Evolutionary conservation across 2,329 filamentous ascomycete genomes (phyloP).

Genomic region (Colletotrichum orchidophilum): DNA sequence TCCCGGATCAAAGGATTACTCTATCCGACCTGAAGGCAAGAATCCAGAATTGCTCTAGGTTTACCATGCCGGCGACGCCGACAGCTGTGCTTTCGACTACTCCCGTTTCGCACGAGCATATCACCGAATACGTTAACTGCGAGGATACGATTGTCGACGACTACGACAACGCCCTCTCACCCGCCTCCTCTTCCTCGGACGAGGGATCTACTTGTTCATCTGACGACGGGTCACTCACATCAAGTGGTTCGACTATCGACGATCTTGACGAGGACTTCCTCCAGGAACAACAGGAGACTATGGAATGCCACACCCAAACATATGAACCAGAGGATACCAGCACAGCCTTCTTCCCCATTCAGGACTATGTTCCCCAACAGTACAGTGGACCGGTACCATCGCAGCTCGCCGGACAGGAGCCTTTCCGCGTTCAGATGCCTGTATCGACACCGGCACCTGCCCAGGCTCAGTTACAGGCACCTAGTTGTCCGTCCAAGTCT

Average conservation of each 20-base stretch:
- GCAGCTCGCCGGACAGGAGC: constrained; percentile 37
- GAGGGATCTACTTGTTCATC: constrained; percentile 56
- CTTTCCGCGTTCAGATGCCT: constrained; percentile 41
- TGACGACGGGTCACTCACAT: constrained; percentile 65
- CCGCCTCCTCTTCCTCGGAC: constrained; percentile 51
- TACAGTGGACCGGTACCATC: constrained; percentile 52
- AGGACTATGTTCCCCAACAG: constrained; percentile 57
- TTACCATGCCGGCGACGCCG: constrained; percentile 64
- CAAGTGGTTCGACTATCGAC: constrained; percentile 62
- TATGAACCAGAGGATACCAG: constrained; percentile 58
- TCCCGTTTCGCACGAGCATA: constrained; percentile 53
- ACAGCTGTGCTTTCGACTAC: constrained; percentile 49
- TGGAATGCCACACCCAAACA: constrained; percentile 53
- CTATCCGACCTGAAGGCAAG: constrained; percentile 80
- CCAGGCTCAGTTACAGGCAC: constrained; percentile 43
- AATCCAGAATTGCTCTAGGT: constrained; percentile 79
- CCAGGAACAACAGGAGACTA: constrained; percentile 53
- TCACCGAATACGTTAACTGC: constrained; percentile 56
- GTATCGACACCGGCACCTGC: constrained; percentile 48
- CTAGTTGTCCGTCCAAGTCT: constrained; percentile 55
- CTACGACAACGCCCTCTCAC: constrained; percentile 58
- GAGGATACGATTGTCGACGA: constrained; percentile 57
- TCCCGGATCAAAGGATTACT: constrained; percentile 84
- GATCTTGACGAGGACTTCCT: constrained; percentile 60
- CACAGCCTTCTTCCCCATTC: constrained; percentile 50